Conservation (phyloP, 2,329 filamentous ascomycete genomes). For the Aurifilum marmelostoma region DNA sequence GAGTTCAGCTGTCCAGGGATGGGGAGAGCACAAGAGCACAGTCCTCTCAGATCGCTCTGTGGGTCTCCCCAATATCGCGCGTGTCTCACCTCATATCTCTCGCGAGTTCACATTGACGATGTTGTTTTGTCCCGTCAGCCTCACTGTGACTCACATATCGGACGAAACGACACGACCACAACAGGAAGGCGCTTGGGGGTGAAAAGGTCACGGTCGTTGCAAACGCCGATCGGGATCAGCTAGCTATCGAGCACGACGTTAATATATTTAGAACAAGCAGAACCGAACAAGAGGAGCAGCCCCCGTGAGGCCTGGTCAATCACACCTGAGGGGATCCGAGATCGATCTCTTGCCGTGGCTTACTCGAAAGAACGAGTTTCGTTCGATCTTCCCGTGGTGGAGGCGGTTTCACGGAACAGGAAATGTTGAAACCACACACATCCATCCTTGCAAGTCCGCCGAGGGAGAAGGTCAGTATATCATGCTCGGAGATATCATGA, state of each 20-base stretch:
- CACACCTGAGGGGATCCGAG: not conserved
- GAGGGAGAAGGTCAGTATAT: not conserved
- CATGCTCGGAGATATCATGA: not conserved
- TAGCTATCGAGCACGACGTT: not conserved
- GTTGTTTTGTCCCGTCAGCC: not conserved
- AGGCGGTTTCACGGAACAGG: not conserved
- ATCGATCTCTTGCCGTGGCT: not conserved
- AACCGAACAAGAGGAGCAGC: not conserved
- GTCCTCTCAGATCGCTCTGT: not conserved
- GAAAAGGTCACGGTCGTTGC: not conserved
- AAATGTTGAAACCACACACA: constrained; percentile 7
- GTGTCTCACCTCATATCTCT: not conserved
- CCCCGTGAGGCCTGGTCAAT: not conserved
- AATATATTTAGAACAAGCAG: constrained; percentile 10
- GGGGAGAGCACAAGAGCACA: not conserved
- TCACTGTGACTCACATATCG: not conserved
- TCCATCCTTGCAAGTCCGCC: not conserved
- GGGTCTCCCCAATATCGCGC: not conserved
- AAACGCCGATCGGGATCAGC: not conserved
- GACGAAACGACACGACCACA: not conserved
- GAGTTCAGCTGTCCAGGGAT: not conserved
- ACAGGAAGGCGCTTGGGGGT: not conserved
- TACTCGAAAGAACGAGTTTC: not conserved
- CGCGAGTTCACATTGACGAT: not conserved
- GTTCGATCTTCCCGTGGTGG: not conserved